Conservation (phyloP, 805 yeast genomes). For the Starmerella scarabaei region DNA sequence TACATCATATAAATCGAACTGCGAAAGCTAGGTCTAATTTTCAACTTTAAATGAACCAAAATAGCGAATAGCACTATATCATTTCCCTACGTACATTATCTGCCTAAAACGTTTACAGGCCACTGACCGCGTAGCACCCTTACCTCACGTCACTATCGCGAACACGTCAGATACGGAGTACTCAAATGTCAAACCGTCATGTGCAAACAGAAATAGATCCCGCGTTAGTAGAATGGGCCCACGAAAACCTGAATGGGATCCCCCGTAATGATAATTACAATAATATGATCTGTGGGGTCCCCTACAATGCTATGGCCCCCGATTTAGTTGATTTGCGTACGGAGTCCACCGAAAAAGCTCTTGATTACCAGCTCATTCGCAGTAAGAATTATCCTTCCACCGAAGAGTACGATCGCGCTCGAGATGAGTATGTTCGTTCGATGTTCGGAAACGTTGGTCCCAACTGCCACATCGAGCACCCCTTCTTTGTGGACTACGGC, state of each 20-base stretch:
- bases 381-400: constrained; percentile 20
- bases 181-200: background rate
- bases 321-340: constrained; percentile 23
- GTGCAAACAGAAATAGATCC: constrained; percentile 4
- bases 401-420: constrained; percentile 28
- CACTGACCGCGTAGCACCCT: no score
- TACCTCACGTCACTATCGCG: no score
- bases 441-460: constrained; percentile 40
- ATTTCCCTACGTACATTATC: no score
- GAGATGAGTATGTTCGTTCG: constrained; percentile 28
- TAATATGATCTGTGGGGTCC: constrained; percentile 42
- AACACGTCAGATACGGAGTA: no score
- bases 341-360: constrained; percentile 24
- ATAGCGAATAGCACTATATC: no score
- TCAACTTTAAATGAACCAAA: no score
- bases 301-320: constrained; percentile 30
- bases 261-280: constrained; percentile 33
- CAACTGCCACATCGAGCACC: constrained; percentile 39
- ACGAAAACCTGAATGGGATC: constrained; percentile 3
- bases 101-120: no score
- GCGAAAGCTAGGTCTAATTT: no score
- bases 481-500: constrained; percentile 54
- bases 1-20: no score
- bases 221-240: constrained; percentile 15
- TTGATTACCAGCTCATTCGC: constrained; percentile 23